A percentile compares a stretch with the other conserved stretches of the same genome.
Conservation (phyloP, 208 protist genomes). For the Leishmania major region DNA sequence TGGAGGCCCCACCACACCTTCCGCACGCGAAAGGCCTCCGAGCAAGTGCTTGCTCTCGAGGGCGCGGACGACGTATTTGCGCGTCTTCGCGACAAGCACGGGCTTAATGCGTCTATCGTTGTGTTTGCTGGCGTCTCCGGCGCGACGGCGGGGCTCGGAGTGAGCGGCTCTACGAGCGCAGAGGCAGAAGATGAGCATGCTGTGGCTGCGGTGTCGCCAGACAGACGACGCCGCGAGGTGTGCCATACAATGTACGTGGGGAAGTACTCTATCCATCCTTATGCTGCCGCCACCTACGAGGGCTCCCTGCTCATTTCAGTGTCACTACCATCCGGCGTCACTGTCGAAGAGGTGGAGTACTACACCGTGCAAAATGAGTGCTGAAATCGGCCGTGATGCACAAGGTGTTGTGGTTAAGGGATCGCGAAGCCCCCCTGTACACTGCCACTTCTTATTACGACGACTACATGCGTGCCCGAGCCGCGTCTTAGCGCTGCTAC, state of each 20-base stretch:
- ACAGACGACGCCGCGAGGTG: not conserved
- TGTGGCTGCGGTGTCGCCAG: not conserved
- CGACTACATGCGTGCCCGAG: not conserved
- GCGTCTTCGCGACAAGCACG: slow-evolving; percentile 3
- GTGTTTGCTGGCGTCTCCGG: slow-evolving; percentile 33
- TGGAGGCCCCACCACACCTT: not conserved
- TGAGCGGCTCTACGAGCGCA: not conserved
- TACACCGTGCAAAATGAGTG: slow-evolving; percentile 16
- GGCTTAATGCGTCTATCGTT: slow-evolving; percentile 15
- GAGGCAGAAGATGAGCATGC: not conserved
- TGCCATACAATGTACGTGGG: slow-evolving; percentile 39
- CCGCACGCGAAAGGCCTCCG: slow-evolving; percentile 6
- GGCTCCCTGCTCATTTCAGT: slow-evolving; percentile 17
- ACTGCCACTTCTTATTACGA: not conserved
- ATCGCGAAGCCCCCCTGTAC: too few species aligned
- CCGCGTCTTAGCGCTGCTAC: not conserved
- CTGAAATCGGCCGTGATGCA: not conserved
- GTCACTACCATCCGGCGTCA: slow-evolving; percentile 13
- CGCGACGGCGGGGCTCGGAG: not conserved
- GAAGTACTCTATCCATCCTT: slow-evolving; percentile 28
- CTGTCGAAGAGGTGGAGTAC: slow-evolving; percentile 21
- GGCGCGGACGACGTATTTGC: slow-evolving; percentile 16
- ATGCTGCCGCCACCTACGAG: slow-evolving; percentile 12
- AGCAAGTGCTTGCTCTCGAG: slow-evolving; percentile 30
- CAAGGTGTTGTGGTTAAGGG: not conserved